Evolutionary conservation across 208 protist species (phyloP), one percentile per base, ranked within the genome.

Genomic region (Sergeia podlipaevii): DNA sequence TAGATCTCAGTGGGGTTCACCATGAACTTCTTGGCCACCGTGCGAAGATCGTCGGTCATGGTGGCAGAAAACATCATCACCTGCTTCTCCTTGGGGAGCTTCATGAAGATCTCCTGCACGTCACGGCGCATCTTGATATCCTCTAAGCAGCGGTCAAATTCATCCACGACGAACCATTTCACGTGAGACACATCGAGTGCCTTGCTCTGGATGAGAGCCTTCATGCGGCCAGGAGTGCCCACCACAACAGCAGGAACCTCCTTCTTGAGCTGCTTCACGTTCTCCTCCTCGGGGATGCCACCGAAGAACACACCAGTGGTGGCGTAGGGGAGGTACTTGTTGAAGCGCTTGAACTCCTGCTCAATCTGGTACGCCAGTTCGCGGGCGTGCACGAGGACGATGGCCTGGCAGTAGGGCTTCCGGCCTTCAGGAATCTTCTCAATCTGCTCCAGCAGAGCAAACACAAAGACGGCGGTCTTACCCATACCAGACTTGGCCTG

Each of bases 401-500:
- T 59, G 15, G 82, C 85, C 68, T 97, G 84, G 57, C 91, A 88
- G 60, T 80, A 66, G 38, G 78, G 75, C 66, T 93, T 89, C 44
- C 92, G 78, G 34, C 85, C 78, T 52, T 90, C 80, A 15, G 80
- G 65, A 17, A 79, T 64, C 72, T 92, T 84, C 62, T 97, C 89
- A 13, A 99, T 53, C 79, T 98, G 96, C 67, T 99, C 96, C 15
- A 99, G 80, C 17, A 97, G 88, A 24, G 97, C 79, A 42, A 99
- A 85, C 26, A 99, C 98, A 78, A 99, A 99, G 10, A 99, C 98
- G 32, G 98, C 98, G 4, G 99, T 99, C 88, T 99, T 99, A 42
- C 99, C 99, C 98, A 99, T 99, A 53, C 99, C 99, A n/a, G 95
- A 97, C 76, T 99, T 99, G 29, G 98, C 98, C 93, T 99, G 98